Base-by-base conservation (phyloP, 2,329 filamentous ascomycete genomes). In the Penicillium freii region DNA sequence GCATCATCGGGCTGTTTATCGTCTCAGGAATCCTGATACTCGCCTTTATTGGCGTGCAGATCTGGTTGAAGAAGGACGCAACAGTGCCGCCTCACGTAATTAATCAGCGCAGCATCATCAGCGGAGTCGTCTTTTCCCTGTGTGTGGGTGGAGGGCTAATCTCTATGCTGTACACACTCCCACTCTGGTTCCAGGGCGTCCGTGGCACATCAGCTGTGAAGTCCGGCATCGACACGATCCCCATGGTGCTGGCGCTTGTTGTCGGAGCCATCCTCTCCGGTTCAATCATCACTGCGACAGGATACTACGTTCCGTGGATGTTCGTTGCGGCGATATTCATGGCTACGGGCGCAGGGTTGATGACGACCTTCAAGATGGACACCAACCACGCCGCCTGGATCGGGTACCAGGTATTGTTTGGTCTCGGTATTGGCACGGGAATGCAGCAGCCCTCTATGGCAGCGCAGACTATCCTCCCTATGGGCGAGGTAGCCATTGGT, bases 61-160 rank as follows among this genome's bases (percentile, higher is more conserved):
- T 51, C 75, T 80, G 75, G 68, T 74, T 79, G 61, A 75, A 77
- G 17, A 80, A 83, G 27, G 73, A 73, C 44, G 82, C 77, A 4
- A 81, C 79, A 4, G 68, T 84, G 17, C 82, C 81, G 15, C 79
- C 79, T 38, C 71, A 77, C 8, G 74, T 84, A 42, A 75, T 83
- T 60, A 77, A 71, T 49, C 75, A 81, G 62, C 75, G 81, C 17
- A 76, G 70, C 34, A 70, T 78, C 34, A 62, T 71, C 2, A 56
- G 67, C 25, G 68, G 70, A 17, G 54, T 65, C 1, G 67, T 68
- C 51, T 77, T 71, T 61, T 63, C 67, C 4, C 68, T 73, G 38
- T 73, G 77, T 42, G 71, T 75, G 23, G 71, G 72, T 23, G 73
- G 66, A 3, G 67, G 68, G 15, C 73, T 79, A 60, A 71, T 75